Evolutionary conservation across 2,329 filamentous ascomycete species (phyloP).

Genomic region (Thelonectria rubi): DNA sequence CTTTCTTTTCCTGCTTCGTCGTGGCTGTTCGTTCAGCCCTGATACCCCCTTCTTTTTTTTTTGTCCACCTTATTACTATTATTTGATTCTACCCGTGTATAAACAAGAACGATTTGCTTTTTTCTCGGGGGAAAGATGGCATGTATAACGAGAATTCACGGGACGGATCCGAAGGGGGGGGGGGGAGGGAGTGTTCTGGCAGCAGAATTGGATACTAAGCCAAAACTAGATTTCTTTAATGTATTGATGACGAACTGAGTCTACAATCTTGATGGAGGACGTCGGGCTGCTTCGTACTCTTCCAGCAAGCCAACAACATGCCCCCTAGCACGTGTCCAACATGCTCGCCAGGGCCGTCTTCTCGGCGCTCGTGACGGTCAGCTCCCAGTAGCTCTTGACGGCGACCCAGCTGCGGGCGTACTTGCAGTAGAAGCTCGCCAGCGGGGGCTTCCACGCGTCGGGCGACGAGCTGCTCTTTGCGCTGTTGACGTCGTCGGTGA

Average conservation of each 20-base stretch:
- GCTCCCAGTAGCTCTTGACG: slow-evolving; percentile 76
- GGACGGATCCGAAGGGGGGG: slow-evolving; percentile 9
- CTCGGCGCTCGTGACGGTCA: slow-evolving; percentile 77
- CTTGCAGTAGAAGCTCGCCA: slow-evolving; percentile 76
- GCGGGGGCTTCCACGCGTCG: slow-evolving; percentile 78
- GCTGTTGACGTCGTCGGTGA: slow-evolving; percentile 80
- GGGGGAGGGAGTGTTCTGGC: no score
- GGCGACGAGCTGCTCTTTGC: slow-evolving; percentile 77
- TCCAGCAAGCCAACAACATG: no score
- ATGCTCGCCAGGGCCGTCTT: slow-evolving; percentile 69
- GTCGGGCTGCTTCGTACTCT: no score
- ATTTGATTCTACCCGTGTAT: slow-evolving; percentile 36
- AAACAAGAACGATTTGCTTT: slow-evolving; percentile 25
- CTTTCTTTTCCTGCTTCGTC: slow-evolving; percentile 10
- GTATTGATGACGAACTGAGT: slow-evolving; percentile 18
- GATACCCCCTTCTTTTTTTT: slow-evolving; percentile 34
- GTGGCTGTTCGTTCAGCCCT: slow-evolving; percentile 27
- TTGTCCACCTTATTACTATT: slow-evolving; percentile 24
- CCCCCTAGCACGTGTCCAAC: slow-evolving; percentile 44
- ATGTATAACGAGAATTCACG: slow-evolving; percentile 26
- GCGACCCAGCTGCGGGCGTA: slow-evolving; percentile 81
- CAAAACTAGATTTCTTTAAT: slow-evolving; percentile 27
- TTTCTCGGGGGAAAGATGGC: slow-evolving; percentile 9
- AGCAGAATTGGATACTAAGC: slow-evolving; percentile 21
- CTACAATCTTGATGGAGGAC: no score